Evolutionary conservation across 345 rosid genomes (phyloP), one percentile per base, ranked within the genome.

Genomic region (Dovyalis caffra): DNA sequence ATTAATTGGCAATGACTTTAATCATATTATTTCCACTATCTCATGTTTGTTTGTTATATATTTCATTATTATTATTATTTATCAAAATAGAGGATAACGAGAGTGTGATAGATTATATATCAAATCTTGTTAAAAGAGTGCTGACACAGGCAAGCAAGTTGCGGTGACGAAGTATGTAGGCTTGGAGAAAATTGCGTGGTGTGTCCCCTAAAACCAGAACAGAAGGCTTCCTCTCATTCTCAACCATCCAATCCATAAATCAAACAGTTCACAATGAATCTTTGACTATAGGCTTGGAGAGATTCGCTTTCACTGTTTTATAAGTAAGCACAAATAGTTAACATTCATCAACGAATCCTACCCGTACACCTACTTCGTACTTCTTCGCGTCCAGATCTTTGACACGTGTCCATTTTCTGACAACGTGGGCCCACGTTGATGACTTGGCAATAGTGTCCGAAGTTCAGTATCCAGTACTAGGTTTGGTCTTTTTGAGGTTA

Each of bases 221-320:
- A 56, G 67, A 71, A 32, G 77, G 69, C 20, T 33, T 14, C n/a
- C 10, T 35, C 77, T 77, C 31, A 20, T 20, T 34, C 61, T 76
- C 79, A 72, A 71, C 86, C 88, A 83, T 81, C 78, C 84, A 79
- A 76, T 83, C 83, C n/a, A n/a, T 68, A 31, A 76, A 84, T 84
- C 88, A 10, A 74, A 79, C 86, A 74, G 80, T 75, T 40, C 60
- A 32, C 33, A 38, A 75, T 86, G 66, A 84, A 81, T 86, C 84
- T 87, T 85, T 84, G 83, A 85, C 90, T 74, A n/a, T n/a, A n/a
- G n/a, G n/a, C n/a, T n/a, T n/a, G n/a, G n/a, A n/a, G 8, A 23
- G 78, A 79, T 79, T 79, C 75, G 56, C 47, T 79, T 83, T 71
- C 29, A 35, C 81, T 70, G 79, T 79, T 53, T 29, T 34, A 64